A percentile compares a stretch with the other conserved stretches of the same genome.
Evolutionary conservation across 257 asterid genomes (phyloP).

Genomic region (Orobanche coerulescens): DNA sequence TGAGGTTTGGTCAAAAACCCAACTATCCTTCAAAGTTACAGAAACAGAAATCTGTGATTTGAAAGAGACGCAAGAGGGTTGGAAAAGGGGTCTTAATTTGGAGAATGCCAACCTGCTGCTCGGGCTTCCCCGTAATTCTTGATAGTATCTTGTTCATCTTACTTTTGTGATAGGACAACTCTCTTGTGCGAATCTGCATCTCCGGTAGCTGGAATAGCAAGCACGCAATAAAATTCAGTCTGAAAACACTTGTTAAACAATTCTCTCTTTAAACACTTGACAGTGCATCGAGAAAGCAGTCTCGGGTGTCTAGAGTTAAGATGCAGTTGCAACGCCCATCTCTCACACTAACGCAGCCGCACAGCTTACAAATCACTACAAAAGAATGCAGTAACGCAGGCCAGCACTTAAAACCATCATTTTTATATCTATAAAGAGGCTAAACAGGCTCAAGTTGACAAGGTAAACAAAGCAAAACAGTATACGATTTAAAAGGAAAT

Average conservation of each 20-base stretch:
- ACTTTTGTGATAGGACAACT: constrained; percentile 65
- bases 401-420: neutral
- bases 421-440: neutral
- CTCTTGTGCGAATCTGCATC: constrained; percentile 77
- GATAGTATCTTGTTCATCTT: constrained; percentile 88
- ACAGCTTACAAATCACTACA: too few species aligned
- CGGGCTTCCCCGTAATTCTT: constrained; percentile 78
- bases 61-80: too few species aligned
- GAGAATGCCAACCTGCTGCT: constrained; percentile 48
- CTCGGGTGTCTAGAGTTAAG: neutral
- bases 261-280: neutral
- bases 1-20: too few species aligned
- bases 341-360: too few species aligned
- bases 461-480: neutral
- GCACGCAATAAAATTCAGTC: neutral
- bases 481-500: neutral
- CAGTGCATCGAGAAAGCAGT: neutral
- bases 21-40: too few species aligned
- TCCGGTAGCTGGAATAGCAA: constrained; percentile 58
- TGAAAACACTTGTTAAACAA: neutral
- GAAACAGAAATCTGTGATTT: too few species aligned
- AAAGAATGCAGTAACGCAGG: neutral
- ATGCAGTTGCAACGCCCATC: too few species aligned
- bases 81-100: neutral
- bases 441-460: neutral